Conservation (phyloP, 306 rosid genomes). For the Trifolium repens region DNA sequence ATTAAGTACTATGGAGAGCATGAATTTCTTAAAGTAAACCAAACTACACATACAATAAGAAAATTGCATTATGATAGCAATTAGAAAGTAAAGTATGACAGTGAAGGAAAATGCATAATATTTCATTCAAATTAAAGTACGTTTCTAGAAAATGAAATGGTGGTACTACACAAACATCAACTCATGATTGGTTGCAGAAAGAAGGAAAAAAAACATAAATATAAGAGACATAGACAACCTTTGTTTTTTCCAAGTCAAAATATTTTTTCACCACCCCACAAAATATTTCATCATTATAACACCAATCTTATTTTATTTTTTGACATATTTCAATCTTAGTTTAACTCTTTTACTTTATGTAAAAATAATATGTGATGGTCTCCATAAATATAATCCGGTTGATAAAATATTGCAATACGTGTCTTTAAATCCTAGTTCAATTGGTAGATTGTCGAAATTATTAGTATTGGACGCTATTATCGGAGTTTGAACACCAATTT, state of each 20-base stretch:
- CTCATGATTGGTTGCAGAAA: background rate
- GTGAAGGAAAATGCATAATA: constrained; percentile 11
- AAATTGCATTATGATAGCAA: constrained; percentile 17
- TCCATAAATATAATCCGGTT: too few species aligned
- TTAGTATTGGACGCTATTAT: too few species aligned
- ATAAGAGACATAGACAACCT: background rate
- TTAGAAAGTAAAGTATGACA: constrained; percentile 21
- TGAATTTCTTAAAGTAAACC: constrained; percentile 15
- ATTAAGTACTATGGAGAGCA: background rate
- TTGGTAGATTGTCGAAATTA: too few species aligned
- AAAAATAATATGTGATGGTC: too few species aligned
- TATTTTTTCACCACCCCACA: background rate
- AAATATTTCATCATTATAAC: background rate
- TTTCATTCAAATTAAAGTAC: constrained; percentile 28
- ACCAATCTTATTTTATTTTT: too few species aligned
- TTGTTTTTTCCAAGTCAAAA: background rate
- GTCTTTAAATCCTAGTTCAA: too few species aligned
- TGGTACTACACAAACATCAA: constrained; percentile 11
- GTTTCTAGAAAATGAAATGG: constrained; percentile 20
- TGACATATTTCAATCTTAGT: too few species aligned
- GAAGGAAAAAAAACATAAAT: constrained; percentile 20
- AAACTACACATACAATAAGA: constrained; percentile 23
- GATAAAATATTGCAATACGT: too few species aligned
- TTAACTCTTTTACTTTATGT: too few species aligned
- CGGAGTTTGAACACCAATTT: too few species aligned